Evolutionary conservation across 306 rosid genomes (phyloP).

Genomic region (Rubus parviflorus): DNA sequence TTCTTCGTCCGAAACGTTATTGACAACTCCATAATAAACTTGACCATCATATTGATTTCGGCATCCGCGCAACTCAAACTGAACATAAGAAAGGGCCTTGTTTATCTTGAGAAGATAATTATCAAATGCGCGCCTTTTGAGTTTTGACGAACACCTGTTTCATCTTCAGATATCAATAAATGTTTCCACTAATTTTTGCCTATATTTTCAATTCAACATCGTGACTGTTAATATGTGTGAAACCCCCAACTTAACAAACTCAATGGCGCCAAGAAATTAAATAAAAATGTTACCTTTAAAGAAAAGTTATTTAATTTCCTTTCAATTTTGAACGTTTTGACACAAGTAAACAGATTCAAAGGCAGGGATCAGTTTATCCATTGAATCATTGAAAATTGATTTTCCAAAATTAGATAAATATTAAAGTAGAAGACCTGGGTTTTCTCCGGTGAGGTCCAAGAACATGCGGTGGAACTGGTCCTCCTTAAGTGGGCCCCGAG

Average conservation of each 20-base stretch:
- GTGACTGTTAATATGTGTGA: background rate
- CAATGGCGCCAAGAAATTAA: no score
- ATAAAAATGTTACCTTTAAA: background rate
- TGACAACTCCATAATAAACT: constrained; percentile 81
- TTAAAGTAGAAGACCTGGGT: constrained; percentile 51
- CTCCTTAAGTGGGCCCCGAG: constrained; percentile 80
- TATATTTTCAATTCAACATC: background rate
- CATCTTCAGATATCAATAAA: constrained; percentile 7
- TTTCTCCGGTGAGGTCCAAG: constrained; percentile 60
- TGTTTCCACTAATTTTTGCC: background rate
- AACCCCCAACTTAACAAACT: background rate
- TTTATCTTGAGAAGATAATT: constrained; percentile 72
- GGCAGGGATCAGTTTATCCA: background rate
- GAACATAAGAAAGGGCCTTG: constrained; percentile 75
- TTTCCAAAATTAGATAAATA: no score
- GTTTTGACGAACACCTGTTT: constrained; percentile 52
- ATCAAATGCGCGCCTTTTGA: constrained; percentile 55
- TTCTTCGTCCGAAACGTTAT: constrained; percentile 81
- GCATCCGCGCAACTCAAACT: constrained; percentile 80
- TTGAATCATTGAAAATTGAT: background rate
- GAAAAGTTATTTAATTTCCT: background rate
- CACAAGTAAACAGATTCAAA: background rate
- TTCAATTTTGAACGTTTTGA: background rate
- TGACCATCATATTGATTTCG: constrained; percentile 78
- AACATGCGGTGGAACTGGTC: constrained; percentile 61